A percentile compares a stretch with the other conserved stretches of the same genome.
Evolutionary conservation across 805 yeast species (phyloP).

Genomic region (Sugiyamaella boreocaroliniensis): DNA sequence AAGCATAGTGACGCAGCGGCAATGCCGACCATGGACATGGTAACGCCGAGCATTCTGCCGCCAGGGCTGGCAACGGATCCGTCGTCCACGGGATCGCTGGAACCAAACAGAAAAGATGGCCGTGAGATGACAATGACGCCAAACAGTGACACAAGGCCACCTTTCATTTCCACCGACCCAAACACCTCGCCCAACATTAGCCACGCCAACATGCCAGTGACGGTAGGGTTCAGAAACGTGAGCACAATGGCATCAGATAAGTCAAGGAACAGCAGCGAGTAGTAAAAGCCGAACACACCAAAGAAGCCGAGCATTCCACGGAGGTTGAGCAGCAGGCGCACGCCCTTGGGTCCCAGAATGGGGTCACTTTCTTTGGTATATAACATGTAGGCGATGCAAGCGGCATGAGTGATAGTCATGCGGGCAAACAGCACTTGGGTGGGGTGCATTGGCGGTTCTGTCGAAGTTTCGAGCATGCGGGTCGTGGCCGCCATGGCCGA

Average conservation of each 20-base stretch:
- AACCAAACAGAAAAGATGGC: conserved; percentile 66
- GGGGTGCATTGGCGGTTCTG: conserved; percentile 64
- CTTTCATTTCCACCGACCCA: conserved; percentile 58
- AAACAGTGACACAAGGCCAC: conserved; percentile 57
- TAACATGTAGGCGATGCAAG: conserved; percentile 52
- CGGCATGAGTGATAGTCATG: conserved; percentile 62
- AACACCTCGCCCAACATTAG: conserved; percentile 58
- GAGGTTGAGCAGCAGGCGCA: conserved; percentile 46
- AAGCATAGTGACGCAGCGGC: conserved; percentile 64
- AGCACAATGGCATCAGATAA: conserved; percentile 78
- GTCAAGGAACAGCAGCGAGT: conserved; percentile 62
- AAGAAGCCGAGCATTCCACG: conserved; percentile 72
- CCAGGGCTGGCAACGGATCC: conserved; percentile 13
- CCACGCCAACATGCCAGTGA: conserved; percentile 71
- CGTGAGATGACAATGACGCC: conserved; percentile 81
- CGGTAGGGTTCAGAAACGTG: conserved; percentile 69
- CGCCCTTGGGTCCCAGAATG: conserved; percentile 61
- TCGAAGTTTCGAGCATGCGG: conserved; percentile 63
- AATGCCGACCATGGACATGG: conserved; percentile 60
- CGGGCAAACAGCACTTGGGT: conserved; percentile 70
- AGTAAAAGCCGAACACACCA: conserved; percentile 77
- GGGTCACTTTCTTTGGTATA: conserved; percentile 48
- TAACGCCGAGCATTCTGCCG: conserved; percentile 52
- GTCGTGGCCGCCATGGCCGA: conserved; percentile 71
- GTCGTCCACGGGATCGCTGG: conserved; percentile 3